Conservation (phyloP, 768 basidiomycete species). For the Leccinellum rugosiceps region DNA sequence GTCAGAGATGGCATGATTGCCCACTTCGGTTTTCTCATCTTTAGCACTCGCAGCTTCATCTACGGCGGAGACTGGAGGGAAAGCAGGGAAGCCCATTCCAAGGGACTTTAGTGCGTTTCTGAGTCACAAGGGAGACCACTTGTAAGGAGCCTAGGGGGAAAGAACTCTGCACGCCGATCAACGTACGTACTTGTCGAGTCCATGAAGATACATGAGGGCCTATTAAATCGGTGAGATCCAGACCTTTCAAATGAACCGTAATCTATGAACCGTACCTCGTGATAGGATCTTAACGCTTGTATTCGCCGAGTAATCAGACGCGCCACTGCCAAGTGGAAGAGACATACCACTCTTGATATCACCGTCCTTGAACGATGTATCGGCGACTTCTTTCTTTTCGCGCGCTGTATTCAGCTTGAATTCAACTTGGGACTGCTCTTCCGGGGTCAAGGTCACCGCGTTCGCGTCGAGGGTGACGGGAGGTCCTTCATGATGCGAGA, state of each 20-base stretch:
- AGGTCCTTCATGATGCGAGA: neutral
- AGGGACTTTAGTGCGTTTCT: conserved; percentile 58
- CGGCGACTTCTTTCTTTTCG: conserved; percentile 63
- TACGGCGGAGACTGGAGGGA: conserved; percentile 15
- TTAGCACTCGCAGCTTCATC: conserved; percentile 31
- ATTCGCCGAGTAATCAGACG: conserved; percentile 1
- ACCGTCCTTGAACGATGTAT: conserved; percentile 67
- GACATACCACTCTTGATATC: conserved; percentile 56
- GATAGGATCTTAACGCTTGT: conserved; percentile 69
- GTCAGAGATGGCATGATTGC: conserved; percentile 2
- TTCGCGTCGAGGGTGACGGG: conserved; percentile 21
- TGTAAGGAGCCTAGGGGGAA: conserved; percentile 1
- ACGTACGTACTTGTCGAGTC: conserved; percentile 76
- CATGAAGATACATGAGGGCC: conserved; percentile 71
- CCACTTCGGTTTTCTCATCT: conserved; percentile 67
- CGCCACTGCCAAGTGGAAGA: neutral
- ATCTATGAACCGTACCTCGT: conserved; percentile 48
- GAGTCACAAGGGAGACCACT: conserved; percentile 1
- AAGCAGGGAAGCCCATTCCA: conserved; percentile 31
- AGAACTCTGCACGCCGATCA: neutral
- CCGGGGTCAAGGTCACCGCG: conserved; percentile 11
- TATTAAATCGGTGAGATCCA: conserved; percentile 25
- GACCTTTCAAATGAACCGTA: neutral
- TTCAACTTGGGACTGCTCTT: conserved; percentile 31
- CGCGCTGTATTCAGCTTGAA: conserved; percentile 59